Evolutionary conservation across 345 rosid genomes (phyloP).

Genomic region (Turnera subulata): DNA sequence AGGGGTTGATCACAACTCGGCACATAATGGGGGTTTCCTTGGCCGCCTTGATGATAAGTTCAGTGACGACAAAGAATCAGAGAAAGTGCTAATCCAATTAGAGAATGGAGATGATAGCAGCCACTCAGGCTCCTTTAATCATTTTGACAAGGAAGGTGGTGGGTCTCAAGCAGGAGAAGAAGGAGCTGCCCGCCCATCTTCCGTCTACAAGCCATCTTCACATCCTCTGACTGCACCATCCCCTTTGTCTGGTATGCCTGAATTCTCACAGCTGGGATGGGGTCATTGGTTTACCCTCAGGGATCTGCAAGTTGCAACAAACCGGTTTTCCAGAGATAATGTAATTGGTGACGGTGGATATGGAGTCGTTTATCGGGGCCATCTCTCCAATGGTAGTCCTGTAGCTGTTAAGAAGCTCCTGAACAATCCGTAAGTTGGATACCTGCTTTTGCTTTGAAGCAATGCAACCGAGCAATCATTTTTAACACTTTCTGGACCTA

Average conservation of each 20-base stretch:
- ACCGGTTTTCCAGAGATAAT: conserved; percentile 70
- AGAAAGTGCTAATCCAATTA: conserved; percentile 43
- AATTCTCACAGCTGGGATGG: conserved; percentile 90
- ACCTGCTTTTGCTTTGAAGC: conserved; percentile 3
- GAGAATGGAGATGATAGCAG: conserved; percentile 56
- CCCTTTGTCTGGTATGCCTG: conserved; percentile 78
- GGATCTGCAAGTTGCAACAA: conserved; percentile 81
- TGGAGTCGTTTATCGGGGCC: conserved; percentile 87
- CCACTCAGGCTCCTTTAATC: conserved; percentile 54
- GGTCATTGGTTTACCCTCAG: conserved; percentile 98
- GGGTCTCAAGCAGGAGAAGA: conserved; percentile 53
- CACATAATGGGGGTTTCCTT: conserved; percentile 40
- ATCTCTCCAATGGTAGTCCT: conserved; percentile 59
- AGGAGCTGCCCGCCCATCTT: conserved; percentile 24
- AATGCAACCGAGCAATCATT: neutral
- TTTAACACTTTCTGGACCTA: neutral
- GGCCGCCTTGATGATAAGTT: conserved; percentile 48
- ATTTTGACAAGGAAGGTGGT: conserved; percentile 38
- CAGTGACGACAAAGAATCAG: conserved; percentile 59
- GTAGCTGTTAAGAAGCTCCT: conserved; percentile 96
- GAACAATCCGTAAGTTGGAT: conserved; percentile 80
- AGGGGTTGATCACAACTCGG: conserved; percentile 69
- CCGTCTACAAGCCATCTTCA: conserved; percentile 39
- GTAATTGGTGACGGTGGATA: conserved; percentile 96
- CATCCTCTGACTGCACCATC: conserved; percentile 64